Evolutionary conservation across 202 grass and related monocot genomes (phyloP), one percentile per base, ranked within the genome.

Genomic region (Bolboschoenoplectus hybrid): DNA sequence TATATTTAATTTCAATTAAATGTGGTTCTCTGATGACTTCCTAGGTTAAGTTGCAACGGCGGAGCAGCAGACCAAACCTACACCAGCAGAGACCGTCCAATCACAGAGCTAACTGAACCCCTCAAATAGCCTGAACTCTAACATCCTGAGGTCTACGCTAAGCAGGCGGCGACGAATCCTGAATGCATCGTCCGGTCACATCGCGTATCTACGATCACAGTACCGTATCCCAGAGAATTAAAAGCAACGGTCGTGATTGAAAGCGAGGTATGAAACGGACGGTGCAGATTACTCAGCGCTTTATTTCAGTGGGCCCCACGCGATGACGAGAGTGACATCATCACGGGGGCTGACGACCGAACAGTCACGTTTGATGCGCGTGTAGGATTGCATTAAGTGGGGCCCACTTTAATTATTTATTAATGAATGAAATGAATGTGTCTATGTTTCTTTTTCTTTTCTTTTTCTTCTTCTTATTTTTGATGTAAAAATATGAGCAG

Each of bases 151-250:
- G 60, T 5, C 62, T 66, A 83, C n/a, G 41, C 17, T 16, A 76
- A 35, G 11, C 58, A 83, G 81, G 60, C 63, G 81, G 81, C 81
- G 45, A 83, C 81, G 61, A 83, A 83, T 83, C 60, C 62, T 1
- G 61, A 83, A 83, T 83, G 41, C 62, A 3, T 12, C 11, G 81
- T 83, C 62, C 1, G 9, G 63, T 83, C 81, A 83, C 81, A 83
- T 83, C 80, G 80, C 81, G 63, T 13, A 66, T 83, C 38, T 66
- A 17, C 63, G 7, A 17, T 69, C 34, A 20, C 38, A 19, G 63
- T 68, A 83, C 46, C 57, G 63, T 50, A 83, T 83, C 39, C 6
- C 45, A 67, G 45, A 55, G 46, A 67, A 83, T 14, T 43, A n/a
- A 51, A 65, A 26, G 32, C 11, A 1, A 83, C 81, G 81, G 81